Conservation (phyloP, 2,329 filamentous ascomycete species). For the Paracorniculantispora psalliotae region DNA sequence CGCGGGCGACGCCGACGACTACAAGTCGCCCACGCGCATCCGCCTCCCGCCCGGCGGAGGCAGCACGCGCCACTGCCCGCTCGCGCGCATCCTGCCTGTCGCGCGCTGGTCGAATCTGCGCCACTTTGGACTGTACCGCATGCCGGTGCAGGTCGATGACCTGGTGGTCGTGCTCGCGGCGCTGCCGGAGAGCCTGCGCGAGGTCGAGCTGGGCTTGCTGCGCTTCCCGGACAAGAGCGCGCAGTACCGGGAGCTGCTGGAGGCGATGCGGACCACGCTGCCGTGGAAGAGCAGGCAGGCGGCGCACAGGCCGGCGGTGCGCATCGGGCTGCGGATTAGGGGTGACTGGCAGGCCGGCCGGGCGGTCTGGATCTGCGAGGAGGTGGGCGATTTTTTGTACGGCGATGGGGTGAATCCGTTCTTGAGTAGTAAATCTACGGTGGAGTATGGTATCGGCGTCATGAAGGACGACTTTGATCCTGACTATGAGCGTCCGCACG, state of each 20-base stretch:
- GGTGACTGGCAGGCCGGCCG: not conserved
- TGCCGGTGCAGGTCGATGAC: constrained; percentile 23
- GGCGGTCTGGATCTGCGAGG: not conserved
- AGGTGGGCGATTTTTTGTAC: not conserved
- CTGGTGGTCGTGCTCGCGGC: constrained; percentile 23
- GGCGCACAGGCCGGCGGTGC: not conserved
- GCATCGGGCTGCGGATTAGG: not conserved
- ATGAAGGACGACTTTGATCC: not conserved
- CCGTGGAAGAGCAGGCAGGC: not conserved
- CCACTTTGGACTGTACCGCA: constrained; percentile 27
- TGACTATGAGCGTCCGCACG: not conserved
- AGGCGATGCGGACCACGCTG: constrained; percentile 12
- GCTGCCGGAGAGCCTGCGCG: constrained; percentile 24
- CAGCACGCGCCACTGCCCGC: constrained; percentile 13
- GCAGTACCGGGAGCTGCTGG: constrained; percentile 17
- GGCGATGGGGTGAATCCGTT: not conserved
- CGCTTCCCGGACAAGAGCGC: constrained; percentile 18
- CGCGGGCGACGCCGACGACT: constrained; percentile 14
- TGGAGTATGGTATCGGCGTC: not conserved
- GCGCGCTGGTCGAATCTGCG: constrained; percentile 23
- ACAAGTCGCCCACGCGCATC: not conserved
- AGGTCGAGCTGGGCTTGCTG: constrained; percentile 30
- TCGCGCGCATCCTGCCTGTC: constrained; percentile 27
- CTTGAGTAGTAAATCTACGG: too few species aligned
- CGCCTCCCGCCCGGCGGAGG: not conserved